phyloP scores from a whole-genome alignment of 148 eudicot species.

The Fagopyrum homotropicum region DNA sequence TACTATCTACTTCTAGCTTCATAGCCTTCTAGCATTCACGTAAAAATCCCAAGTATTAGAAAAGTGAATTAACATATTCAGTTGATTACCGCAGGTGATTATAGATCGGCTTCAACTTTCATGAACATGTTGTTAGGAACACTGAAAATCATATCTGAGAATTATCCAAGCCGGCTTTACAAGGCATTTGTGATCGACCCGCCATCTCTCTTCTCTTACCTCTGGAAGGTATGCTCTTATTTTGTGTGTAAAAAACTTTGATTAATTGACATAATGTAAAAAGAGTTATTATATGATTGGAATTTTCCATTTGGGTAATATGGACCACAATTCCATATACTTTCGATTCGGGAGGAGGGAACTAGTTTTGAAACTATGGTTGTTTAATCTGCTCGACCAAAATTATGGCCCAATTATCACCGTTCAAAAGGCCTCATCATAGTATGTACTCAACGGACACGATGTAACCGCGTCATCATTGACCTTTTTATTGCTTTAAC shows the following conservation, averaged over 20 bases:
- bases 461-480: constrained; percentile 6
- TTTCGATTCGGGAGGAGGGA: neutral
- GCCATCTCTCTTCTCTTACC: constrained; percentile 77
- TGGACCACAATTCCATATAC: constrained; percentile 1
- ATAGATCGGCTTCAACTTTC: constrained; percentile 89
- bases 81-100: constrained; percentile 52
- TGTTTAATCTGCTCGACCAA: neutral
- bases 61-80: neutral
- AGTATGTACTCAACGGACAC: constrained; percentile 1
- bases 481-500: neutral
- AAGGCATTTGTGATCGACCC: constrained; percentile 89
- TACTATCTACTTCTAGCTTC: neutral
- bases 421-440: constrained; percentile 1
- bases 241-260: neutral
- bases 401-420: constrained; percentile 6
- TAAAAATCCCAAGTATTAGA: no score
- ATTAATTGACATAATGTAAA: neutral
- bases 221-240: constrained; percentile 74
- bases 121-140: constrained; percentile 70
- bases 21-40: neutral
- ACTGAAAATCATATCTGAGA: constrained; percentile 73
- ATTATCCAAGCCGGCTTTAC: constrained; percentile 76
- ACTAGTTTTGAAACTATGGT: neutral
- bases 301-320: neutral
- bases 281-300: neutral